phyloP scores from a whole-genome alignment of 495 filamentous ascomycete species.

The Podospora conica region DNA sequence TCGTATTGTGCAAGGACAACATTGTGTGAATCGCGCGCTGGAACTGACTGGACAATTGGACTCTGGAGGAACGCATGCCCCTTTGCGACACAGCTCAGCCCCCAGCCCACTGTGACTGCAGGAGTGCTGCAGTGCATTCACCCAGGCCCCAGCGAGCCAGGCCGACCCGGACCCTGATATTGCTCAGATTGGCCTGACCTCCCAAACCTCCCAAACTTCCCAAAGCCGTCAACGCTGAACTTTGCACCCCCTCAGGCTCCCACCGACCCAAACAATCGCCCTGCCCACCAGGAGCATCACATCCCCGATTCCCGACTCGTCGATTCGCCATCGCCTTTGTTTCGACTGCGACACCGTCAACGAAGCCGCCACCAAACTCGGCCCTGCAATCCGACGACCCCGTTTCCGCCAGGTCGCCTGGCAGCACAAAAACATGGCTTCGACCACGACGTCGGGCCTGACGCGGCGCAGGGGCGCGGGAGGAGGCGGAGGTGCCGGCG shows the following conservation, averaged over 20 bases:
- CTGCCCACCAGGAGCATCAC: background rate
- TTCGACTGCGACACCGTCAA: background rate
- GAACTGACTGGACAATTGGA: background rate
- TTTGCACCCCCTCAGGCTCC: slow-evolving; percentile 1
- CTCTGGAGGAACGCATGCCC: background rate
- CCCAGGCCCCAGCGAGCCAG: background rate
- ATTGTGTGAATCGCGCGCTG: background rate
- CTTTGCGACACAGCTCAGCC: background rate
- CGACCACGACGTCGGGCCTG: slow-evolving; percentile 31
- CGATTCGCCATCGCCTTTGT: background rate
- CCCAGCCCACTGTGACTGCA: background rate
- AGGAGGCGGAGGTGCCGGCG: slow-evolving; percentile 16
- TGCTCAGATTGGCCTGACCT: slow-evolving; percentile 1
- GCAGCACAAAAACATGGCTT: slow-evolving; percentile 15
- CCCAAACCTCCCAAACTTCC: background rate
- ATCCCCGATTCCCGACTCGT: background rate
- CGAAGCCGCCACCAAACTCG: background rate
- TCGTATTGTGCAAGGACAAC: background rate
- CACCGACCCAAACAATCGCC: background rate
- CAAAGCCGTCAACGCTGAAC: background rate
- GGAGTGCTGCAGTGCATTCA: background rate
- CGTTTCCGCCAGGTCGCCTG: background rate
- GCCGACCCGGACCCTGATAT: background rate
- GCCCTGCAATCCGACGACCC: background rate
- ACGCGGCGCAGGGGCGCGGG: slow-evolving; percentile 32